A percentile compares a stretch with the other conserved stretches of the same genome.
Evolutionary conservation across 139 green algal genomes (phyloP).

Genomic region (Tetratostichococcus sp.): DNA sequence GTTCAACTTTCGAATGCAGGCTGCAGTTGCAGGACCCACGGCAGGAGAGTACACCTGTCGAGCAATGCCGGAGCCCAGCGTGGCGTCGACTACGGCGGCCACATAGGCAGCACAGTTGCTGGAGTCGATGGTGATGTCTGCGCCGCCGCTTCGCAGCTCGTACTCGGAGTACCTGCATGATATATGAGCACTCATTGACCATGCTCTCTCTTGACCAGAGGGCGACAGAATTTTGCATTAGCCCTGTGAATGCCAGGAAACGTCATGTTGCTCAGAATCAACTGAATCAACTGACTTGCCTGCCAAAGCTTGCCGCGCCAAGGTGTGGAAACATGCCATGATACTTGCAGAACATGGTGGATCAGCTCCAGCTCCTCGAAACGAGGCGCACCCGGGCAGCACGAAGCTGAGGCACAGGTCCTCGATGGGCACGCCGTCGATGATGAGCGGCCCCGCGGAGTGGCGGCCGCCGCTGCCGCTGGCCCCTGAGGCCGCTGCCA

Average conservation of each 20-base stretch:
- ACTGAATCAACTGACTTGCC: too few relatives aligned
- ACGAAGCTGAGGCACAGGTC: conserved; percentile 94
- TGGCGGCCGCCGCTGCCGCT: neutral
- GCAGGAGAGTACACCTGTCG: conserved; percentile 37
- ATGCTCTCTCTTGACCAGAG: too few relatives aligned
- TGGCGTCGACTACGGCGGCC: conserved; percentile 80
- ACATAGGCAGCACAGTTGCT: conserved; percentile 81
- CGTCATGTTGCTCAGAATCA: too few relatives aligned
- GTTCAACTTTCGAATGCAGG: too few relatives aligned
- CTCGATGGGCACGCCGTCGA: conserved; percentile 74
- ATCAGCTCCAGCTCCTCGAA: neutral
- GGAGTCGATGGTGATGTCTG: conserved; percentile 54
- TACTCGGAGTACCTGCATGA: conserved; percentile 45
- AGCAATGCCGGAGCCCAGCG: conserved; percentile 68
- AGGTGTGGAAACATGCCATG: too few relatives aligned
- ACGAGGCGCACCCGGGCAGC: conserved; percentile 59
- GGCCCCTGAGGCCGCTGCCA: conserved; percentile 24
- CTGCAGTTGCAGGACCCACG: too few relatives aligned
- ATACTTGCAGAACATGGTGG: too few relatives aligned
- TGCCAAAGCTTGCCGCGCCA: too few relatives aligned
- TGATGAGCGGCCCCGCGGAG: conserved; percentile 31
- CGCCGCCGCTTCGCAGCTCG: conserved; percentile 58
- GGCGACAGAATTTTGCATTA: too few relatives aligned
- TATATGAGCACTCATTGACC: neutral
- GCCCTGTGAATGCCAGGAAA: too few relatives aligned